Evolutionary conservation across 495 filamentous ascomycete species (phyloP).

Genomic region (Schizothecium vesticola): DNA sequence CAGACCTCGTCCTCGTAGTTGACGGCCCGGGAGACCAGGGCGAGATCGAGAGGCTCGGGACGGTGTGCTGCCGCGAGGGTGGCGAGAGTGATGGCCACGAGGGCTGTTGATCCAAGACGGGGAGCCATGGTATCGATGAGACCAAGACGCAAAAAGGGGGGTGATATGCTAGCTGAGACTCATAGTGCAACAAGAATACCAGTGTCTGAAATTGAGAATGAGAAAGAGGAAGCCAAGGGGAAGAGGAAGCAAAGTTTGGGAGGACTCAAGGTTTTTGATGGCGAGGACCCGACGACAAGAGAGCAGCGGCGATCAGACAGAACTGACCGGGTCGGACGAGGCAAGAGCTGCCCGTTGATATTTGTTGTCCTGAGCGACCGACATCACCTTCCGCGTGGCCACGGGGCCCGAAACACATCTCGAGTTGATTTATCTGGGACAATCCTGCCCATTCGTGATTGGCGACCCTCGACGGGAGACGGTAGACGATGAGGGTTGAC

Average conservation of each 20-base stretch:
- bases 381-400: neutral
- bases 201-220: neutral
- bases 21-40: neutral
- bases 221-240: neutral
- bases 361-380: slow-evolving; percentile 1
- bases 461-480: neutral
- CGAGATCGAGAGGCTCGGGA: neutral
- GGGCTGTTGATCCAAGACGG: neutral
- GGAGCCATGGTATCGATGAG: neutral
- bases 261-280: neutral
- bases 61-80: neutral
- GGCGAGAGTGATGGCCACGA: neutral
- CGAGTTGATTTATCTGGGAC: slow-evolving; percentile 10
- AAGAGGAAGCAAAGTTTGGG: neutral
- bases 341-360: neutral
- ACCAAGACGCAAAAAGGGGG: neutral
- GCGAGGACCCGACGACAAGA: neutral
- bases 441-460: neutral
- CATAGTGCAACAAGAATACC: neutral
- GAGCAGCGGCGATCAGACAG: neutral
- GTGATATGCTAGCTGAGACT: neutral
- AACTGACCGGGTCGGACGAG: neutral
- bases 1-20: slow-evolving; percentile 30
- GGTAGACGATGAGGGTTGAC: neutral
- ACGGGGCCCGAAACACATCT: neutral